Conservation (phyloP, 1,284 basidiomycete genomes). For the Trichosporon ovoides region DNA sequence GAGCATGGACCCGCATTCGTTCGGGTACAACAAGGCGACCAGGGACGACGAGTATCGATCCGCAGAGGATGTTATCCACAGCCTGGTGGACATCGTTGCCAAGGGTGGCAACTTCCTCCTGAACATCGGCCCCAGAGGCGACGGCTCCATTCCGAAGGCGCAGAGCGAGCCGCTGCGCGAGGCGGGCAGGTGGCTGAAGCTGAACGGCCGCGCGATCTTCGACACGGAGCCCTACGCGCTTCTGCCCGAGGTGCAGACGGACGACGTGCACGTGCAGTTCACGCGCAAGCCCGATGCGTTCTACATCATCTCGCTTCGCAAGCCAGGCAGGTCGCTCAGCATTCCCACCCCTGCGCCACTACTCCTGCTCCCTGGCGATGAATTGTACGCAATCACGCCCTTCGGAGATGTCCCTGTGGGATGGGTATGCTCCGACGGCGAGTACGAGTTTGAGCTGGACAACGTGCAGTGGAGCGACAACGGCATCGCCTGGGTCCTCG, state of each 20-base stretch:
- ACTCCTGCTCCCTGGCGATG: constrained; percentile 53
- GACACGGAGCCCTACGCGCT: constrained; percentile 42
- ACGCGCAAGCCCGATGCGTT: constrained; percentile 54
- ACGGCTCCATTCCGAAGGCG: constrained; percentile 54
- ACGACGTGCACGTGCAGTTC: constrained; percentile 51
- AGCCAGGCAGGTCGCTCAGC: constrained; percentile 40
- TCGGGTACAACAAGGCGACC: constrained; percentile 49
- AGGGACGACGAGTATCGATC: constrained; percentile 54
- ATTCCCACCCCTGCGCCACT: constrained; percentile 44
- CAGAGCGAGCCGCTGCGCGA: constrained; percentile 54
- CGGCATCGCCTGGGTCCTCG: constrained; percentile 20
- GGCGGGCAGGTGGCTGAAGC: constrained; percentile 54
- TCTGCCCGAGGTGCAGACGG: constrained; percentile 34
- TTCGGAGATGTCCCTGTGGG: constrained; percentile 13
- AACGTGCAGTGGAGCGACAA: constrained; percentile 15
- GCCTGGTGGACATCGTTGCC: constrained; percentile 54
- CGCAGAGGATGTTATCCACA: constrained; percentile 53
- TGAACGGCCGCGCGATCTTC: constrained; percentile 55
- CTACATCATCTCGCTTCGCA: constrained; percentile 54
- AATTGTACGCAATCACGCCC: constrained; percentile 46
- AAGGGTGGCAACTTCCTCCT: constrained; percentile 50
- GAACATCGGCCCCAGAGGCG: constrained; percentile 56
- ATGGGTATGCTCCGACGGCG: constrained; percentile 4
- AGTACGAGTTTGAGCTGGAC: constrained; percentile 14
- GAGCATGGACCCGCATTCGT: constrained; percentile 24